phyloP scores from a whole-genome alignment of 2,329 filamentous ascomycete species.

The Biscogniauxia marginata region DNA sequence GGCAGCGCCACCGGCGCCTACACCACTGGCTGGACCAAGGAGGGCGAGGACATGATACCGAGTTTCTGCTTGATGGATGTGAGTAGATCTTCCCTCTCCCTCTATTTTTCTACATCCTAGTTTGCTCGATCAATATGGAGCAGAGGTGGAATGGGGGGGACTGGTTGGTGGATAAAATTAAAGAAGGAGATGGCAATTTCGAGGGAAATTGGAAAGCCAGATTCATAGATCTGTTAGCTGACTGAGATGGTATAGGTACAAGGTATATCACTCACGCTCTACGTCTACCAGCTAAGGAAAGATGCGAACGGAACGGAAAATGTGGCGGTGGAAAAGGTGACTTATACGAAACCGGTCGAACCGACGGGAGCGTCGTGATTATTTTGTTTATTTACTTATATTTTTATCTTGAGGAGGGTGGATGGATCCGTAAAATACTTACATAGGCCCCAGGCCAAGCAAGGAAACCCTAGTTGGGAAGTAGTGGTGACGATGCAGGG shows the following conservation, averaged over 20 bases:
- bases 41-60: slow-evolving; percentile 73
- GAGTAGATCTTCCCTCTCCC: too few relatives aligned
- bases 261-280: slow-evolving; percentile 91
- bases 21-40: slow-evolving; percentile 55
- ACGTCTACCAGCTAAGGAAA: slow-evolving; percentile 85
- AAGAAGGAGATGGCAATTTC: neutral
- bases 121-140: too few relatives aligned
- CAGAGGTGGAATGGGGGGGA: too few relatives aligned
- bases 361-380: slow-evolving; percentile 50
- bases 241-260: slow-evolving; percentile 63
- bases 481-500: neutral
- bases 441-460: neutral
- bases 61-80: slow-evolving; percentile 99
- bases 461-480: neutral
- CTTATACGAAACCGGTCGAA: slow-evolving; percentile 74
- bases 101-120: neutral
- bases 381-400: slow-evolving; percentile 26
- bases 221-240: slow-evolving; percentile 10
- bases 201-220: slow-evolving; percentile 14
- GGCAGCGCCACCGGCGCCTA: slow-evolving; percentile 66
- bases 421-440: neutral
- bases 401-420: neutral
- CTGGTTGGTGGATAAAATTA: too few relatives aligned
- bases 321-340: slow-evolving; percentile 82
- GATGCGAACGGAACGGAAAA: slow-evolving; percentile 75